phyloP scores from a whole-genome alignment of 2,329 filamentous ascomycete genomes.

The Capronia americana region DNA sequence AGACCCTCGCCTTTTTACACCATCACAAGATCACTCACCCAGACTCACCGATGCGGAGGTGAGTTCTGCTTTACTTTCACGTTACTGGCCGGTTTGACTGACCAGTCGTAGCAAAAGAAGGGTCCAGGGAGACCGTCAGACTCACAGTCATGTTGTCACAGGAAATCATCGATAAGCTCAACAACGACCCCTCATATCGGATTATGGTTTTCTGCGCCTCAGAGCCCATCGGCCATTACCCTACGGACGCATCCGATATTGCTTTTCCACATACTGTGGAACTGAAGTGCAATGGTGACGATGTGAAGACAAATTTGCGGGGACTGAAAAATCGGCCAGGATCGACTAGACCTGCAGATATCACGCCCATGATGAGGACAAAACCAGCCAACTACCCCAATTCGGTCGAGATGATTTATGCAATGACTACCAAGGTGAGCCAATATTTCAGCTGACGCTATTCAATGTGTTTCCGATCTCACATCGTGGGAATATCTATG shows the following conservation, averaged over 20 bases:
- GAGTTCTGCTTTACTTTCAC: constrained; percentile 45
- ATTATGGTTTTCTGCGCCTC: constrained; percentile 84
- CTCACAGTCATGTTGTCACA: constrained; percentile 66
- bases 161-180: constrained; percentile 61
- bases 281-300: constrained; percentile 84
- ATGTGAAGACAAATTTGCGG: constrained; percentile 90
- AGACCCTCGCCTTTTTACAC: constrained; percentile 87
- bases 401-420: constrained; percentile 84
- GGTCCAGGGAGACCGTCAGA: constrained; percentile 63
- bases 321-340: constrained; percentile 96
- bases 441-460: background rate
- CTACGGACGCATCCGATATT: constrained; percentile 65
- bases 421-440: constrained; percentile 81
- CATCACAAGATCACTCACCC: constrained; percentile 69
- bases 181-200: constrained; percentile 66
- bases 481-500: constrained; percentile 33
- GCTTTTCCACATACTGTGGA: constrained; percentile 92
- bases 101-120: constrained; percentile 60
- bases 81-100: constrained; percentile 31
- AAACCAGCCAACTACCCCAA: constrained; percentile 72
- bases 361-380: constrained; percentile 76
- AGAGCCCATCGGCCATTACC: constrained; percentile 64
- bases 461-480: constrained; percentile 36
- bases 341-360: constrained; percentile 89
- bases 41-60: constrained; percentile 75